Evolutionary conservation across 768 basidiomycete genomes (phyloP), one percentile per base, ranked within the genome.

Genomic region (Lentinula lateritia): DNA sequence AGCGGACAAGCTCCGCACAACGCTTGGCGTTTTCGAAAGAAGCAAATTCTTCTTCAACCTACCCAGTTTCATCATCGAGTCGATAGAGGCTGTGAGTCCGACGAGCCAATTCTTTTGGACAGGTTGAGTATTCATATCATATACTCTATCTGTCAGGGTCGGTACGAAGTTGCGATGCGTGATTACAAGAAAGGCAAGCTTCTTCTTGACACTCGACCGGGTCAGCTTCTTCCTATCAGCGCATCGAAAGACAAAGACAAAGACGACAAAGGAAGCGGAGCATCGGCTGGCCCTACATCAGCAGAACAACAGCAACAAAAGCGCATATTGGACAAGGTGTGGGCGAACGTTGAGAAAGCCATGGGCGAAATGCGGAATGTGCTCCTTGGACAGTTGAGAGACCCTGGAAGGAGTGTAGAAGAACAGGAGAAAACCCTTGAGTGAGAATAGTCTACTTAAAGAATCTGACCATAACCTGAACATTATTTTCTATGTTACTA

Each of bases 11-110:
- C 77, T 99, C 4, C 88, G 92, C 41, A 92, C 90, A 0, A 98
- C 97, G 0, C 84, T 98, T 6, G 90, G 93, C 38, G 93, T 98
- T 18, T 98, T 99, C 65, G 96, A 98, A 66, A 84, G 94, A 46
- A 95, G 93, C 55, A 96, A 95, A 68, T 99, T 98, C 81, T 93
- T 98, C 74, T 98, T 98, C 82, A 98, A 96, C 68, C 82, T 99
- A n/a, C 96, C 97, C 0, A 89, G 90, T 35, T 88, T 89, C 50
- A 84, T 99, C 23, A 81, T 91, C 23, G 96, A 95, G 70, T 89
- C 84, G 16, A 90, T 98, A 57, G 90, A 96, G 71, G 89, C 89
- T 61, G 95, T 95, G 69, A 66, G 87, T 75, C 28, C 45, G 38
- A 58, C 61, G 5, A 34, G 42, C n/a, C 52, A 10, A 50, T 62